Evolutionary conservation across 2,329 filamentous ascomycete genomes (phyloP), one percentile per base, ranked within the genome.

Genomic region (Aspergillus sp.): DNA sequence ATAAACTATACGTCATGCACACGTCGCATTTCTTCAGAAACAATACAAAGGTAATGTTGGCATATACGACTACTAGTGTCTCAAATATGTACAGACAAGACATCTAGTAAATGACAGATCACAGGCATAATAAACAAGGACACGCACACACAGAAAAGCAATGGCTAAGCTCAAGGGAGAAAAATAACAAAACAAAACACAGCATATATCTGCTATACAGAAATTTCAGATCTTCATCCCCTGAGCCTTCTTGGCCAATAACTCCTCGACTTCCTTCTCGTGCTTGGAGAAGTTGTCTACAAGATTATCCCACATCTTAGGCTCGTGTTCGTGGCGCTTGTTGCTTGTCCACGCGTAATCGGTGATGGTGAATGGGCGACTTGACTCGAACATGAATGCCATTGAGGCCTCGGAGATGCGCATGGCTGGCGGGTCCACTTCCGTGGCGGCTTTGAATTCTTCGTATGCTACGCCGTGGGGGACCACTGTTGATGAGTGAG

Each of bases 251-350:
- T 74, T 72, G 0, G 70, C 71, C 61, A 83, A 59, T 55, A 82
- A 76, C 64, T 74, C 77, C 55, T 82, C 77, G 10, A 83, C 73
- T 65, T 82, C 81, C 25, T 81, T 75, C 19, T 75, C 72, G 63
- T 83, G 78, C 50, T 68, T 73, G 0, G 77, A 79, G 61, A 85
- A 84, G 65, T 84, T 82, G 65, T 84, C 82, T 1, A 85, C 80
- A 8, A 85, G 70, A 55, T 78, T 74, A 69, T 85, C 82, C 82
- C 82, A 85, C 82, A 84, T 81, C 65, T 77, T 80, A 1, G 79
- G 78, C 56, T 82, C 79, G 58, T 81, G 80, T 62, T 80, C 79
- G 58, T 80, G 76, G 55, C 76, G 76, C 63, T 81, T 73, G 6
- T 64, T 52, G 17, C 73, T 75, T 25, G 69, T 72, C 72, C 73